Percentiles rank a stretch among this genome's conserved stretches.
Conservation (phyloP, 768 basidiomycete species). For the Hypsizygus marmoreus region DNA sequence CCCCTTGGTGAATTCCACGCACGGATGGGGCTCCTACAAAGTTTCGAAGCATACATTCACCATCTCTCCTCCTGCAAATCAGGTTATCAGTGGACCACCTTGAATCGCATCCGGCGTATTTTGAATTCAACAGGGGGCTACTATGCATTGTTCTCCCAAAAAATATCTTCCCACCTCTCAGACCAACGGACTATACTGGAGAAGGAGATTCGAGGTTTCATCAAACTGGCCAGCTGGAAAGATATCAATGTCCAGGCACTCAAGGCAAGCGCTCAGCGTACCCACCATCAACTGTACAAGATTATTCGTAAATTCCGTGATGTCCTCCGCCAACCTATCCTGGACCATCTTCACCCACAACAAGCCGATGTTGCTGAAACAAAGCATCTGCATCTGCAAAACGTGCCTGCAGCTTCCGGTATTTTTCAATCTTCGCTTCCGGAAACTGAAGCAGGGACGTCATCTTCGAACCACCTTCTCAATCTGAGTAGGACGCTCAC, state of each 20-base stretch:
- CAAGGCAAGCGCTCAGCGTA: conserved; percentile 85
- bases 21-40: conserved; percentile 66
- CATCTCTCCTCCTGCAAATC: conserved; percentile 35
- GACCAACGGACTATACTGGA: conserved; percentile 66
- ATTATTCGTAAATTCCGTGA: conserved; percentile 91
- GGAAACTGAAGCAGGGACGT: conserved; percentile 7
- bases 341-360: conserved; percentile 37
- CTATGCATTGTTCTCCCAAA: conserved; percentile 60
- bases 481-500: conserved; percentile 52
- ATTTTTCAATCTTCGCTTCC: conserved; percentile 15
- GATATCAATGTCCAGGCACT: conserved; percentile 95
- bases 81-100: conserved; percentile 25
- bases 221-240: conserved; percentile 98
- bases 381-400: conserved; percentile 13
- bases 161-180: conserved; percentile 49
- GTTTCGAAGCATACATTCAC: conserved; percentile 60
- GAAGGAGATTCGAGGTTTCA: conserved; percentile 78
- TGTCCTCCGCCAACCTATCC: conserved; percentile 72
- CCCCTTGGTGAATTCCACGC: conserved; percentile 83
- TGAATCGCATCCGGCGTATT: conserved; percentile 57
- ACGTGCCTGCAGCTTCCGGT: neutral
- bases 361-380: conserved; percentile 39
- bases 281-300: conserved; percentile 91
- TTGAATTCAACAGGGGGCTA: conserved; percentile 62
- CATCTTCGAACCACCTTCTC: conserved; percentile 38